A percentile compares a stretch with the other conserved stretches of the same genome.
These are phyloP conservation scores for Leccinum barrowsii DNA, from an alignment of 768 basidiomycete genomes.

Conservation along the genomic window DNA sequence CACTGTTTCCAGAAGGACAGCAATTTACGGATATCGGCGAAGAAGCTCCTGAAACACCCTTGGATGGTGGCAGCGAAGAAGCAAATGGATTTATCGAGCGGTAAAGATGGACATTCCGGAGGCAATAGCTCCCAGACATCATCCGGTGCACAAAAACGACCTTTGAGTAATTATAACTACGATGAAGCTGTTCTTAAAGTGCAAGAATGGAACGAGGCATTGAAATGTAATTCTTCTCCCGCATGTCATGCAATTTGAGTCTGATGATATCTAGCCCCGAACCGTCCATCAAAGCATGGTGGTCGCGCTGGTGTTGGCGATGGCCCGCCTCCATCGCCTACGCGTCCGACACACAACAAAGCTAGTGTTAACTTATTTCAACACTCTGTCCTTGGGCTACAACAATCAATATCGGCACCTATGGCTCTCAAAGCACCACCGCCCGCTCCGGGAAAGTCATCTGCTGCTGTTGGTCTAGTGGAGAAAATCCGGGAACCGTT, in stretches of 20 bases:
- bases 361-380: slow-evolving; percentile 26
- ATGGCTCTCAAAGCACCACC: slow-evolving; percentile 22
- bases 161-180: slow-evolving; percentile 78
- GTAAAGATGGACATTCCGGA: slow-evolving; percentile 29
- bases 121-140: slow-evolving; percentile 35
- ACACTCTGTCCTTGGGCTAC: slow-evolving; percentile 32
- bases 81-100: slow-evolving; percentile 48
- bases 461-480: slow-evolving; percentile 29
- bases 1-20: slow-evolving; percentile 99
- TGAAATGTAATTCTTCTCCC: slow-evolving; percentile 60
- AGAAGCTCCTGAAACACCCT: slow-evolving; percentile 87
- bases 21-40: slow-evolving; percentile 90
- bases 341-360: slow-evolving; percentile 31
- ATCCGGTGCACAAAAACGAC: slow-evolving; percentile 39
- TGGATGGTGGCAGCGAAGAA: slow-evolving; percentile 91
- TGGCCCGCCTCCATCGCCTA: slow-evolving; percentile 44
- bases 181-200: slow-evolving; percentile 94
- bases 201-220: slow-evolving; percentile 98
- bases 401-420: slow-evolving; percentile 34
- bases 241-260: slow-evolving; percentile 14
- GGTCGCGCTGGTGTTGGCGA: slow-evolving; percentile 34
- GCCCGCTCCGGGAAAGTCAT: slow-evolving; percentile 17
- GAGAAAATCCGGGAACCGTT: slow-evolving; percentile 50
- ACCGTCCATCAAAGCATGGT: slow-evolving; percentile 68
- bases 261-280: slow-evolving; percentile 50